Conservation (phyloP, 2,329 filamentous ascomycete species). For the Zasmidium cellare region DNA sequence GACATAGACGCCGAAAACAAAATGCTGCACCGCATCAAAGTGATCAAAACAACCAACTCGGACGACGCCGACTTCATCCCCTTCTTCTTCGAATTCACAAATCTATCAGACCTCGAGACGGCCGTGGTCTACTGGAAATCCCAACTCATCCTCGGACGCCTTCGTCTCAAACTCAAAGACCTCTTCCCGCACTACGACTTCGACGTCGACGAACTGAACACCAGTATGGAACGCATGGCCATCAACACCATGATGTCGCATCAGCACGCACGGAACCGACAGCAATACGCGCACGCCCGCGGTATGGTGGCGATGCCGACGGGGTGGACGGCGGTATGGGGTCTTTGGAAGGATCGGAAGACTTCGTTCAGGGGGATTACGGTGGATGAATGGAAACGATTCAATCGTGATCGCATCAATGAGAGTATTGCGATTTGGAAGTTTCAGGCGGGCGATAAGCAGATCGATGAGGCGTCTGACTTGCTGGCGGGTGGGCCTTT, state of each 20-base stretch:
- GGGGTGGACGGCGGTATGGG: background rate
- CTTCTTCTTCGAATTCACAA: constrained; percentile 1
- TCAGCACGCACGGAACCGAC: background rate
- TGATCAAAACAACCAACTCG: background rate
- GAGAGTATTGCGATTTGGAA: background rate
- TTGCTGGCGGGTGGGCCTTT: background rate
- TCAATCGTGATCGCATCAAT: background rate
- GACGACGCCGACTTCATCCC: background rate
- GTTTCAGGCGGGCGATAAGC: background rate
- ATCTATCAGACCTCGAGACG: constrained; percentile 3
- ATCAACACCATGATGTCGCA: constrained; percentile 3
- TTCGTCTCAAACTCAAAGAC: constrained; percentile 1
- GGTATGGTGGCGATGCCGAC: constrained; percentile 4
- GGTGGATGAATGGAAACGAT: background rate
- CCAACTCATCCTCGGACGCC: background rate
- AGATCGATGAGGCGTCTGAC: background rate
- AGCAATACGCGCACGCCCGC: background rate
- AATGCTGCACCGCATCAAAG: constrained; percentile 2
- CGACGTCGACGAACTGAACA: background rate
- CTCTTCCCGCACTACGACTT: background rate
- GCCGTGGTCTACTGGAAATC: background rate
- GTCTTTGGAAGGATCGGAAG: background rate
- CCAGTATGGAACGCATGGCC: constrained; percentile 3
- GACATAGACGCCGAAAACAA: background rate
- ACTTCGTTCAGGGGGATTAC: background rate